These are phyloP conservation scores for Iberis amara DNA, from an alignment of 441 rosid genomes.

Conservation along the genomic window DNA sequence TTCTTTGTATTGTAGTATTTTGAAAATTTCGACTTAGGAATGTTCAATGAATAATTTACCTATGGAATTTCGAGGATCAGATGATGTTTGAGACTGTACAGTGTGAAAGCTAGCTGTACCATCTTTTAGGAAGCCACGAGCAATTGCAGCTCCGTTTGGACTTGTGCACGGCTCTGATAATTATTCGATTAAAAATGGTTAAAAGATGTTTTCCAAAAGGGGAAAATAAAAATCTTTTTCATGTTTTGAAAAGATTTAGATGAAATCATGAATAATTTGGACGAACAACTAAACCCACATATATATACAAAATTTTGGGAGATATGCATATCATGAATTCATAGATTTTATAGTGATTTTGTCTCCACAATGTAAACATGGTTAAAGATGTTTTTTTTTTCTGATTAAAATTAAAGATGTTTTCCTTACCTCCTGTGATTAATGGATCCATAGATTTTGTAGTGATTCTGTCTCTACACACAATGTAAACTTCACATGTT, in stretches of 20 bases:
- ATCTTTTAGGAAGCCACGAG: constrained; percentile 9
- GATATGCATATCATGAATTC: no score
- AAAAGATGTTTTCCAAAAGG: not conserved
- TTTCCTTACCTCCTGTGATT: constrained; percentile 17
- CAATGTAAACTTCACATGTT: constrained; percentile 31
- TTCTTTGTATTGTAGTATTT: no score
- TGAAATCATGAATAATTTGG: no score
- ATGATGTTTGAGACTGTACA: constrained; percentile 12
- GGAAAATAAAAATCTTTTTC: no score
- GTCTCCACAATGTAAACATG: no score
- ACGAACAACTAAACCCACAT: no score
- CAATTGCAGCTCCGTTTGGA: constrained; percentile 13
- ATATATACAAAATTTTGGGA: no score
- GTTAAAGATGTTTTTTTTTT: not conserved
- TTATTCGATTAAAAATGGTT: not conserved
- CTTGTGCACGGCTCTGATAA: constrained; percentile 24
- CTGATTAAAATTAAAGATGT: not conserved
- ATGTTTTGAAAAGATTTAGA: no score
- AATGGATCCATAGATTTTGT: constrained; percentile 33
- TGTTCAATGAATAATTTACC: constrained; percentile 3
- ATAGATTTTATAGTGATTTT: no score
- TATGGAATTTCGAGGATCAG: constrained; percentile 9
- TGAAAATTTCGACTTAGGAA: not conserved
- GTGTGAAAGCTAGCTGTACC: constrained; percentile 27
- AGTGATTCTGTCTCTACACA: constrained; percentile 33